Base-by-base conservation (phyloP, 1,284 basidiomycete species). In the Rhizoctonia solani region DNA sequence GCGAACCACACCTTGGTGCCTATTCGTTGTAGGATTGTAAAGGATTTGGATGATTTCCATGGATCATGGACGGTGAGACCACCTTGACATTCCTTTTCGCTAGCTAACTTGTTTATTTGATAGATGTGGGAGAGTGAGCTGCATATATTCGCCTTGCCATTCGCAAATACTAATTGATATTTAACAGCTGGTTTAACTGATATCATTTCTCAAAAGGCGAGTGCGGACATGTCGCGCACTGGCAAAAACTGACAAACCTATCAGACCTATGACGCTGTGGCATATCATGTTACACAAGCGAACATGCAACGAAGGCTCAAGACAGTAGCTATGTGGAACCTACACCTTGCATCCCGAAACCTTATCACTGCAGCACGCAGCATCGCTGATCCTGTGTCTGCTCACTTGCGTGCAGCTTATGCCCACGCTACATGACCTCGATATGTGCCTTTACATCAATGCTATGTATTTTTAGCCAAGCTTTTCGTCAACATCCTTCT, bases 1-100 rank as follows among this genome's bases (percentile, higher is more conserved):
- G 89, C 90, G 0, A 95, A 98, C 75, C 86, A 89, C 69, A 98
- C 95, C 0, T 78, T 98, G 70, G 86, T 98, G 1, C 95, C 95
- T 9, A 94, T 98, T 66, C 91, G 89, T 71, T 96, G 93, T 75
- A 85, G 88, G 67, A 87, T 96, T 3, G 85, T 89, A 27, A 89
- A 93, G 73, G 85, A 90, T 69, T 77, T 95, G 65, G 79, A 77
- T 58, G 89, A 94, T 68, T 95, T 95, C 74, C 90, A 95, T 75
- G 93, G 93, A 4, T 83, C 90, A 37, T 95, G 92, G 92, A 95
- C 91, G 56, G 90, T 92, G 75, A 76, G 89, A 81, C 4, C 19
- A 39, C 34, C n/a, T 30, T 50, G 21, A n/a, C 27, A 39, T 21
- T 4, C 21, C 25, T 49, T 30, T 34, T 39, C 37, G 37, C 46